These are phyloP conservation scores for Chondrus crispus DNA, from an alignment of 23 red algal species.

Conservation along the genomic window DNA sequence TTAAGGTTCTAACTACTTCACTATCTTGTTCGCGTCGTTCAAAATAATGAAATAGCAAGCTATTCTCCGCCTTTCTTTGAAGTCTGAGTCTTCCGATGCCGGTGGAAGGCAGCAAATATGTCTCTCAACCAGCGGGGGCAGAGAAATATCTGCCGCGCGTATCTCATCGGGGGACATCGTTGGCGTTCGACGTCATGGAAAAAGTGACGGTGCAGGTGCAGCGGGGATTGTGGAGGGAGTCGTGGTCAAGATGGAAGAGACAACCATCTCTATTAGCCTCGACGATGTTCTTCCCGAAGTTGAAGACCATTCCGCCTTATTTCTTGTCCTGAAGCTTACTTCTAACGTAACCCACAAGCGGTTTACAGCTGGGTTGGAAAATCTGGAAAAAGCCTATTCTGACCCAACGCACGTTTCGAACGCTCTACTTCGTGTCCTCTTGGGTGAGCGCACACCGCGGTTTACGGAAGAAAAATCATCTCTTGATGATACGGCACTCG, in stretches of 20 bases:
- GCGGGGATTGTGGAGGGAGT: neutral
- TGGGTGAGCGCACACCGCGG: neutral
- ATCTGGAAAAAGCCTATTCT: neutral
- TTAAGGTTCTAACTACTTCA: too few relatives aligned
- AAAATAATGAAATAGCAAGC: neutral
- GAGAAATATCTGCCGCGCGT: neutral
- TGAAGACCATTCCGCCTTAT: neutral
- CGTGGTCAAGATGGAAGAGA: neutral
- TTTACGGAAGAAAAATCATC: neutral
- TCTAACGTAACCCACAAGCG: conserved; percentile 36
- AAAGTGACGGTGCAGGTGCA: neutral
- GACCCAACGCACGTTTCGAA: neutral
- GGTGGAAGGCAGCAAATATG: neutral
- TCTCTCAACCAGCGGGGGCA: neutral
- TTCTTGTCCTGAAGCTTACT: neutral
- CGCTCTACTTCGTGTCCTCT: neutral
- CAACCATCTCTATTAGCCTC: neutral
- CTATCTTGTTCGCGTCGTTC: too few relatives aligned
- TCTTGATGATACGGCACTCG: neutral
- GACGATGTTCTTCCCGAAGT: neutral
- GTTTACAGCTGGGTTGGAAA: neutral
- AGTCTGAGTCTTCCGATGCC: neutral
- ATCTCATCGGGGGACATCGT: conserved; percentile 22
- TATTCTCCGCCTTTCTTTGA: neutral
- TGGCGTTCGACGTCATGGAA: neutral